Conservation (phyloP, 768 basidiomycete species). For the Pisolithus orientalis region DNA sequence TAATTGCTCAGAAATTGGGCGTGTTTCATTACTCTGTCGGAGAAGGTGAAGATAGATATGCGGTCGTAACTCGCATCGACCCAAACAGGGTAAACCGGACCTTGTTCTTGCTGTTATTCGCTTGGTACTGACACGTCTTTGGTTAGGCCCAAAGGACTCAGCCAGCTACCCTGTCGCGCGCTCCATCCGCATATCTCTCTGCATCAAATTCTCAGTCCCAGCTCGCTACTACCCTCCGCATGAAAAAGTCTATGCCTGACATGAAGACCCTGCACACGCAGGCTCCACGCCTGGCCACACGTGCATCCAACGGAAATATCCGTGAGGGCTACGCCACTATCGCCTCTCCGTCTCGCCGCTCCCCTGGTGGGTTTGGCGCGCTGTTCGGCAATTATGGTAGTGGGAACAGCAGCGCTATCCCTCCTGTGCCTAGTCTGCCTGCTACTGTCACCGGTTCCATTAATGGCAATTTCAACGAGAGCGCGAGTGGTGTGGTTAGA, state of each 20-base stretch:
- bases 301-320: slow-evolving; percentile 85
- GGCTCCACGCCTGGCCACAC: slow-evolving; percentile 71
- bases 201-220: slow-evolving; percentile 41
- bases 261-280: slow-evolving; percentile 82
- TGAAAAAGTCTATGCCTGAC: slow-evolving; percentile 99
- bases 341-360: slow-evolving; percentile 73
- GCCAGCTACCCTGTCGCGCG: slow-evolving; percentile 60
- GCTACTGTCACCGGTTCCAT: slow-evolving; percentile 40
- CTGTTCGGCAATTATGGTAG: slow-evolving; percentile 48
- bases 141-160: slow-evolving; percentile 36
- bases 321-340: slow-evolving; percentile 83
- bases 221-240: slow-evolving; percentile 55
- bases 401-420: slow-evolving; percentile 39
- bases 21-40: slow-evolving; percentile 93
- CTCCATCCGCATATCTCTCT: slow-evolving; percentile 74
- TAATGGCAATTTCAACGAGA: slow-evolving; percentile 40
- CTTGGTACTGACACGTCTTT: slow-evolving; percentile 1
- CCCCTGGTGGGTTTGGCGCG: slow-evolving; percentile 65
- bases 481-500: slow-evolving; percentile 54
- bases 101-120: slow-evolving; percentile 3
- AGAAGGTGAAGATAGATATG: slow-evolving; percentile 88
- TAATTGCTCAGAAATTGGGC: slow-evolving; percentile 94
- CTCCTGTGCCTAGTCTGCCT: slow-evolving; percentile 78
- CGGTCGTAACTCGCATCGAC: slow-evolving; percentile 89
- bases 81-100: slow-evolving; percentile 61